These are phyloP conservation scores for Mycena rosella DNA, from an alignment of 768 basidiomycete species.

Conservation along the genomic window DNA sequence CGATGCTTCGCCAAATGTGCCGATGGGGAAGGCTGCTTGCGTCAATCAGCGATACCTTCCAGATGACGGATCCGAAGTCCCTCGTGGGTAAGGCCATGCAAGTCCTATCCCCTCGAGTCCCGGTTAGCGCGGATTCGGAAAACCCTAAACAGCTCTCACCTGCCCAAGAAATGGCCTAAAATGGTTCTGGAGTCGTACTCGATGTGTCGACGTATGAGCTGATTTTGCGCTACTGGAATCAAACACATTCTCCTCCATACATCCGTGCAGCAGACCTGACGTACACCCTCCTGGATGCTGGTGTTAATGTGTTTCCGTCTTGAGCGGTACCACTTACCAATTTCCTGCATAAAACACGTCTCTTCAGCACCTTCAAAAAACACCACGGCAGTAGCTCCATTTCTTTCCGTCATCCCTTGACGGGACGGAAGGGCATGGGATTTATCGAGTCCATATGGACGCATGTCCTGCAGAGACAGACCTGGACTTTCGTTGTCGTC, in stretches of 20 bases:
- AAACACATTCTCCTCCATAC: background rate
- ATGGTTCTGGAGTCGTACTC: conserved; percentile 2
- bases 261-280: conserved; percentile 7
- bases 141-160: background rate
- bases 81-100: background rate
- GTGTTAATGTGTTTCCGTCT: conserved; percentile 2
- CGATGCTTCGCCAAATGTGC: conserved; percentile 8
- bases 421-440: conserved; percentile 14
- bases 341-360: conserved; percentile 15
- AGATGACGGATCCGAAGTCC: background rate
- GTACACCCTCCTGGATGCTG: background rate
- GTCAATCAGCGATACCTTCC: background rate
- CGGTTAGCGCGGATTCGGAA: background rate
- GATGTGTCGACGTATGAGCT: background rate
- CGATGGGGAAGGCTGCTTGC: conserved; percentile 8
- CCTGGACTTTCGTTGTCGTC: conserved; percentile 10
- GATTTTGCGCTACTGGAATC: conserved; percentile 15
- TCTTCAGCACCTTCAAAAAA: background rate
- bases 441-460: conserved; percentile 8
- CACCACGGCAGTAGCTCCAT: conserved; percentile 20
- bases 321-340: conserved; percentile 13
- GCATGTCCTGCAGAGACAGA: conserved; percentile 9
- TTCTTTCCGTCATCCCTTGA: conserved; percentile 18
- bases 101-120: background rate
- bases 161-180: background rate